Percentiles rank a stretch among this genome's conserved stretches.
Evolutionary conservation across 306 rosid species (phyloP).

Genomic region (Lotus japonicus): DNA sequence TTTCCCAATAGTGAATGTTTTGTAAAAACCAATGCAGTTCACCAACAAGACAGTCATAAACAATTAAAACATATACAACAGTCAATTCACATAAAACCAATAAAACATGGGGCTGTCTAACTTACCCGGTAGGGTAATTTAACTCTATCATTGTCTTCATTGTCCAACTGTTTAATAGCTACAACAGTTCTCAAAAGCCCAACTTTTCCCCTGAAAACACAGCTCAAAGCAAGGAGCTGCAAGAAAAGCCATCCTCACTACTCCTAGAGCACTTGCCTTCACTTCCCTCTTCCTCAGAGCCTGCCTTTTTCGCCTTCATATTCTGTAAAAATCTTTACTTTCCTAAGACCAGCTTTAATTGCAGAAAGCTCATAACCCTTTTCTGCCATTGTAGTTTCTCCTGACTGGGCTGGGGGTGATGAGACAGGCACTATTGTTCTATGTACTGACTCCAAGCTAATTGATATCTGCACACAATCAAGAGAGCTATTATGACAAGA

Average conservation of each 20-base stretch:
- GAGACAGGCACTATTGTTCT: slow-evolving; percentile 52
- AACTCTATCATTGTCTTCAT: too few relatives aligned
- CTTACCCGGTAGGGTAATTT: rapidly evolving
- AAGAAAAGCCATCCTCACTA: slow-evolving; percentile 79
- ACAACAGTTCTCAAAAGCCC: slow-evolving; percentile 74
- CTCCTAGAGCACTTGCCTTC: slow-evolving; percentile 85
- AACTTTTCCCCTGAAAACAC: slow-evolving; percentile 83
- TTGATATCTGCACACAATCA: slow-evolving; percentile 54
- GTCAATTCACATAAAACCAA: neutral
- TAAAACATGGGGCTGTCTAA: too few relatives aligned
- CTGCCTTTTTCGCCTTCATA: slow-evolving; percentile 62
- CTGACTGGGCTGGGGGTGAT: slow-evolving; percentile 46
- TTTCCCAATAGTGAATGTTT: slow-evolving; percentile 82
- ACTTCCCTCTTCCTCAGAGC: slow-evolving; percentile 64
- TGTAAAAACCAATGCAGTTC: slow-evolving; percentile 81
- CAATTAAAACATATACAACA: neutral
- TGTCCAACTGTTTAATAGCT: slow-evolving; percentile 80
- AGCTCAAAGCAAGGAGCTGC: slow-evolving; percentile 93
- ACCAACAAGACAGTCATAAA: slow-evolving; percentile 44
- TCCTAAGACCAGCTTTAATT: slow-evolving; percentile 81
- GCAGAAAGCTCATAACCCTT: slow-evolving; percentile 89
- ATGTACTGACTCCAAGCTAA: slow-evolving; percentile 44
- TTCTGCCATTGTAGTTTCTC: slow-evolving; percentile 44
- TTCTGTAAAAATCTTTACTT: slow-evolving; percentile 74
- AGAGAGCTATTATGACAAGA: neutral